These are phyloP conservation scores for Aureobasidium sp. DNA, from an alignment of 2,329 filamentous ascomycete genomes.

Conservation along the genomic window DNA sequence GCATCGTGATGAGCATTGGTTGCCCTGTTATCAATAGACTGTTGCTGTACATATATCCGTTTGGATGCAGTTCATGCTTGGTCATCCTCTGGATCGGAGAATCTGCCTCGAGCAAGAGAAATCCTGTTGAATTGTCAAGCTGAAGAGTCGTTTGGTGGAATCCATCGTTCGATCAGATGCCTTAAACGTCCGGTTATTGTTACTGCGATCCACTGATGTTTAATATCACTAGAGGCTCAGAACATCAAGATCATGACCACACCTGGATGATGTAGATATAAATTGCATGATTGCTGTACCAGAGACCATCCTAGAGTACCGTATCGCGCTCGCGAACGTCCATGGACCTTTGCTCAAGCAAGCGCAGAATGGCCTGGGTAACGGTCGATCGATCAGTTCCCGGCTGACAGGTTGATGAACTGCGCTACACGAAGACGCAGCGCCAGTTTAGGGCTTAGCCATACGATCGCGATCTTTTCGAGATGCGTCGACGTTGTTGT, in stretches of 20 bases:
- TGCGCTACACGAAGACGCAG: not conserved
- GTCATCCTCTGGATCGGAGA: not conserved
- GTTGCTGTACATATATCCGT: not conserved
- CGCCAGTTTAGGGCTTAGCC: not conserved
- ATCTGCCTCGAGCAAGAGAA: no score
- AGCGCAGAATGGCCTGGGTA: not conserved
- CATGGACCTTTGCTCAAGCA: not conserved
- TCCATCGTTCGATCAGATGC: not conserved
- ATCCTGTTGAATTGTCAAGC: not conserved
- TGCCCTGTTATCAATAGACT: constrained; percentile 6
- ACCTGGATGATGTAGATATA: no score
- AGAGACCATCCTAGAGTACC: no score
- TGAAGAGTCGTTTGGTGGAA: constrained; percentile 1
- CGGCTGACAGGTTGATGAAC: not conserved
- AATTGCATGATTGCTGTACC: no score
- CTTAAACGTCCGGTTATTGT: not conserved
- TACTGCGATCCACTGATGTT: not conserved
- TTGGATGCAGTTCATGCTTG: not conserved
- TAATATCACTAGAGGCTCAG: no score
- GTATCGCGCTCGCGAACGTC: no score
- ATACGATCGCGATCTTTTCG: not conserved
- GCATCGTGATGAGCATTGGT: not conserved
- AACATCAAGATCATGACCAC: no score
- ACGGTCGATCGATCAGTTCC: not conserved
- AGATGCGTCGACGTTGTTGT: not conserved